phyloP scores from a whole-genome alignment of 2,329 filamentous ascomycete species.

The Aspergillus intermedius region DNA sequence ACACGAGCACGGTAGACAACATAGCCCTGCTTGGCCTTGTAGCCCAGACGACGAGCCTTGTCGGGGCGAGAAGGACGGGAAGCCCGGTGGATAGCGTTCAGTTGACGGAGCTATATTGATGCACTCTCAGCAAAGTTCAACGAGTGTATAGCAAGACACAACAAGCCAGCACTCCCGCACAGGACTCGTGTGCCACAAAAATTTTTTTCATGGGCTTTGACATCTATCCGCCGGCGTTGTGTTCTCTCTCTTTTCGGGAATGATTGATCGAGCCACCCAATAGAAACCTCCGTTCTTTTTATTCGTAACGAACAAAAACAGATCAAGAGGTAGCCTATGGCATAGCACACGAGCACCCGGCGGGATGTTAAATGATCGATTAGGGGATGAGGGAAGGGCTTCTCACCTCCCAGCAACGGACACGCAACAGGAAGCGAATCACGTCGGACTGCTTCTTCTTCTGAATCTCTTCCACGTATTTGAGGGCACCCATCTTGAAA shows the following conservation, averaged over 20 bases:
- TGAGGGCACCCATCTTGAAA: constrained; percentile 92
- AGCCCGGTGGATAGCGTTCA: constrained; percentile 99
- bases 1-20: constrained; percentile 99
- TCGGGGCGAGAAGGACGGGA: constrained; percentile 96
- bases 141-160: constrained; percentile 87
- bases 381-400: constrained; percentile 14
- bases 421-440: constrained; percentile 98
- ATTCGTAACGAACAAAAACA: constrained; percentile 14
- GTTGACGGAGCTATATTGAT: constrained; percentile 99
- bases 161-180: neutral
- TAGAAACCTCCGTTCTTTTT: constrained; percentile 18
- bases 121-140: constrained; percentile 99
- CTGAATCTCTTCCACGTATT: constrained; percentile 99
- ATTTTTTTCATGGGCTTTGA: neutral
- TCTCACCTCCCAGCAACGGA: constrained; percentile 97
- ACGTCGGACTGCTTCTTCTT: constrained; percentile 99
- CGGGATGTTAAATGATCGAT: constrained; percentile 32
- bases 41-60: constrained; percentile 99
- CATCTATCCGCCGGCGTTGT: constrained; percentile 32
- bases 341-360: constrained; percentile 31
- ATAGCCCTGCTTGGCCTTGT: constrained; percentile 99
- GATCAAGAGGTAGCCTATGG: constrained; percentile 24
- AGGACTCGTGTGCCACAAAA: constrained; percentile 36
- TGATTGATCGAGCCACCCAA: constrained; percentile 24
- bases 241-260: constrained; percentile 9